A percentile compares a stretch with the other conserved stretches of the same genome.
Evolutionary conservation across 2,329 filamentous ascomycete species (phyloP).

Genomic region (Sclerotinia nivalis): DNA sequence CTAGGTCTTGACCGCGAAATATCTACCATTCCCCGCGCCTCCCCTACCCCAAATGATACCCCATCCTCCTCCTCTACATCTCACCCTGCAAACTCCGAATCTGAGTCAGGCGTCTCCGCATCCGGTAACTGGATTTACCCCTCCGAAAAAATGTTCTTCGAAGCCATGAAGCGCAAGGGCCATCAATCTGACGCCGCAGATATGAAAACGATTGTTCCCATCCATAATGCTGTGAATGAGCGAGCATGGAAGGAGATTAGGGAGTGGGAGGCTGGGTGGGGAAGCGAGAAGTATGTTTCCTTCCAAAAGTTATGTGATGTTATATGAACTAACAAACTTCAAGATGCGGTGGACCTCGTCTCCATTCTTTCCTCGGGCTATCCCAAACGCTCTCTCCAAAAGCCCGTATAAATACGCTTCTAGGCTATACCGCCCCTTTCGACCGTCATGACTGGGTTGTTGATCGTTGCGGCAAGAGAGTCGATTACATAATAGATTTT

Average conservation of each 20-base stretch:
- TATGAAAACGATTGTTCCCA: constrained; percentile 91
- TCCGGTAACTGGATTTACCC: constrained; percentile 97
- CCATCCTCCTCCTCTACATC: constrained; percentile 32
- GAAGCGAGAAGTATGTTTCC: constrained; percentile 55
- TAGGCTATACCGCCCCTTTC: constrained; percentile 91
- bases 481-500: constrained; percentile 98
- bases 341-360: constrained; percentile 72
- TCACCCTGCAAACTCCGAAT: constrained; percentile 70
- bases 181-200: constrained; percentile 70
- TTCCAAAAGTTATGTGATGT: background rate
- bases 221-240: constrained; percentile 99
- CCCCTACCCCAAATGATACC: constrained; percentile 44
- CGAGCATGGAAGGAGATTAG: constrained; percentile 91
- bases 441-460: constrained; percentile 98
- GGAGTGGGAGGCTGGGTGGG: constrained; percentile 76
- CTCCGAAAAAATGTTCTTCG: constrained; percentile 96
- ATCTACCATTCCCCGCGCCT: constrained; percentile 74
- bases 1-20: constrained; percentile 71
- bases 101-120: constrained; percentile 67
- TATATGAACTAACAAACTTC: background rate
- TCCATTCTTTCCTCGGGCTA: constrained; percentile 81
- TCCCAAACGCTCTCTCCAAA: constrained; percentile 72
- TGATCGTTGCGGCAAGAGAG: constrained; percentile 78
- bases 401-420: constrained; percentile 75
- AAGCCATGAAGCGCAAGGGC: constrained; percentile 90